A percentile compares a stretch with the other conserved stretches of the same genome.
Evolutionary conservation across 371 early-diverging fungal genomes (phyloP).

Genomic region (Mortierella sp.): DNA sequence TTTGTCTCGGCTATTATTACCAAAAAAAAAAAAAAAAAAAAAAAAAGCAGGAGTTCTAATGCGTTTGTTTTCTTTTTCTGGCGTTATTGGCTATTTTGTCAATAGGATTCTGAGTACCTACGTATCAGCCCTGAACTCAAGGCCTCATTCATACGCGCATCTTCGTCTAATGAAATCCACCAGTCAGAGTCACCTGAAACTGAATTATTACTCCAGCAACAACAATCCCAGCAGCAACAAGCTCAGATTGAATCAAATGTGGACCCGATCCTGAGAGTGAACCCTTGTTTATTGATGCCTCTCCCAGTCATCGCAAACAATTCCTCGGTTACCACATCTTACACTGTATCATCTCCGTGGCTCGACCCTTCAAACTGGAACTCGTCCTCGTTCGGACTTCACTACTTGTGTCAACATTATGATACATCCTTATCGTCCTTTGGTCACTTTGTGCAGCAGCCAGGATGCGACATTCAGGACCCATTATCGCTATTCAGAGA

Average conservation of each 20-base stretch:
- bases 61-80: neutral
- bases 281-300: neutral
- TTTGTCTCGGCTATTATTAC: neutral
- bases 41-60: neutral
- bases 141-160: neutral
- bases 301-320: neutral
- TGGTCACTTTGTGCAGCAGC: constrained; percentile 10
- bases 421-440: neutral
- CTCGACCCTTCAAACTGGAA: neutral
- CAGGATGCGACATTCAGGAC: constrained; percentile 1
- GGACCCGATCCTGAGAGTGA: neutral
- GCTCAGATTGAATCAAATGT: neutral
- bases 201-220: neutral
- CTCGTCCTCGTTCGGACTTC: constrained; percentile 2
- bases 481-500: neutral
- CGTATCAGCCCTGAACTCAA: neutral
- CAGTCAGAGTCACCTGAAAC: neutral
- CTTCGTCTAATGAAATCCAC: neutral
- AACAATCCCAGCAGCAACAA: neutral
- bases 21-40: neutral
- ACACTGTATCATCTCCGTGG: neutral
- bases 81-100: neutral
- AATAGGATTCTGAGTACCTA: constrained; percentile 1
- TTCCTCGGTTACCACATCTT: neutral
- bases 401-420: constrained; percentile 7